Evolutionary conservation across 2,329 filamentous ascomycete species (phyloP), one percentile per base, ranked within the genome.

Genomic region (Hortaea werneckii): DNA sequence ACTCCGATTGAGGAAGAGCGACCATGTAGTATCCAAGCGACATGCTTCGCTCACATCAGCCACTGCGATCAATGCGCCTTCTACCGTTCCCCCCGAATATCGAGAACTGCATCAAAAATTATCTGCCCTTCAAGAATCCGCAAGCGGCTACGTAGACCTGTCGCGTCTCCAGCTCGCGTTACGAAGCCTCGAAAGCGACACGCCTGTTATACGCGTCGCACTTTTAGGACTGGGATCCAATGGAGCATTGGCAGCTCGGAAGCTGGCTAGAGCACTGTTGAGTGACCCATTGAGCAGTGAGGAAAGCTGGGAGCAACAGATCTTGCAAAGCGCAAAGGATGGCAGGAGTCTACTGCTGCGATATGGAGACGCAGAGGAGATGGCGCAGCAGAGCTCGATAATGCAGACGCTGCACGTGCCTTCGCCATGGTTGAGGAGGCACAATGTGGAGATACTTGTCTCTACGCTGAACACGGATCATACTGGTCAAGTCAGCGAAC

Each of bases 141-240:
- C 79, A 1, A 73, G 77, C 26, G 75, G 72, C 47, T 75, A 80
- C 54, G 73, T 85, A 44, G 83, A 83, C 57, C 72, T 82, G n/a
- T 79, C 83, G 29, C 74, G 82, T 45, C 61, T 89, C 40, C 82
- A 86, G 63, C 75, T 90, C 54, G 85, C 84, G 9, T 67, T 87
- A 20, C 75, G 79, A 51, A 80, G 83, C 20, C 59, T 82, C 51
- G 77, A 78, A 56, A 71, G 68, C 26, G 67, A 73, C 40, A 64
- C 68, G 50, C 72, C 76, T 2, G 67, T 77, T 7, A 69, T 78
- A 39, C 66, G 79, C 42, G 64, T 82, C 54, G 78, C 77, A 40
- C 68, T 77, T 71, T 61, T 60, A 41, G 60, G 60, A n/a, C 37
- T 61, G 11, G 55, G 55, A 20, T 43, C 30, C 1, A 54, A 57